Evolutionary conservation across 805 yeast genomes (phyloP).

Genomic region (Metschnikowia henanensis): DNA sequence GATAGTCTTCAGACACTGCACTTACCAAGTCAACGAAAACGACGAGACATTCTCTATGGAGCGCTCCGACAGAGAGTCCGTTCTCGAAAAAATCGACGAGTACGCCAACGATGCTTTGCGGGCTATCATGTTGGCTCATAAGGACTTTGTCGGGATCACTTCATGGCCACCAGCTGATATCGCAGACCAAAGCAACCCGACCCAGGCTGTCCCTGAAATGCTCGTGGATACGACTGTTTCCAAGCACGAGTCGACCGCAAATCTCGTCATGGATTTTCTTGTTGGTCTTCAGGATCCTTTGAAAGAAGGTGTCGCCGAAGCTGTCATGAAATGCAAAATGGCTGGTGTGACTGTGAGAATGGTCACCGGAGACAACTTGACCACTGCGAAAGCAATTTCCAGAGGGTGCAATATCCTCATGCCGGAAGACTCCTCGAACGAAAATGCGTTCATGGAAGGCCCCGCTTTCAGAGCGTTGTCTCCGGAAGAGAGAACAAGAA

Average conservation of each 20-base stretch:
- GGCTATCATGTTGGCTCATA: constrained; percentile 86
- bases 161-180: constrained; percentile 71
- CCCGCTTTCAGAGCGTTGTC: constrained; percentile 77
- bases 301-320: constrained; percentile 85
- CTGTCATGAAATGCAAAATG: constrained; percentile 78
- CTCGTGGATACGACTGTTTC: constrained; percentile 26
- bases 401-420: constrained; percentile 76
- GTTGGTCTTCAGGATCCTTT: constrained; percentile 97
- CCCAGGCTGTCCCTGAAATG: constrained; percentile 42
- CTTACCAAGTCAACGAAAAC: constrained; percentile 31
- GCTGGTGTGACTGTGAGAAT: constrained; percentile 96
- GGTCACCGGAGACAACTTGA: constrained; percentile 97
- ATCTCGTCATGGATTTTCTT: constrained; percentile 47
- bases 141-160: constrained; percentile 50
- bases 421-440: constrained; percentile 50
- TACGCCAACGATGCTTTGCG: constrained; percentile 82
- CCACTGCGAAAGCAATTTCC: constrained; percentile 92
- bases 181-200: constrained; percentile 27
- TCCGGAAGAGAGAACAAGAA: constrained; percentile 50
- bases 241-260: constrained; percentile 23
- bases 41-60: constrained; percentile 29
- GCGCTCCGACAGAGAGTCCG: constrained; percentile 28
- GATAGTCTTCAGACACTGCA: constrained; percentile 65
- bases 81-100: constrained; percentile 38
- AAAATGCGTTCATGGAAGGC: constrained; percentile 83